These are phyloP conservation scores for Juglanconis oblonga DNA, from an alignment of 2,329 filamentous ascomycete species.

Conservation along the genomic window DNA sequence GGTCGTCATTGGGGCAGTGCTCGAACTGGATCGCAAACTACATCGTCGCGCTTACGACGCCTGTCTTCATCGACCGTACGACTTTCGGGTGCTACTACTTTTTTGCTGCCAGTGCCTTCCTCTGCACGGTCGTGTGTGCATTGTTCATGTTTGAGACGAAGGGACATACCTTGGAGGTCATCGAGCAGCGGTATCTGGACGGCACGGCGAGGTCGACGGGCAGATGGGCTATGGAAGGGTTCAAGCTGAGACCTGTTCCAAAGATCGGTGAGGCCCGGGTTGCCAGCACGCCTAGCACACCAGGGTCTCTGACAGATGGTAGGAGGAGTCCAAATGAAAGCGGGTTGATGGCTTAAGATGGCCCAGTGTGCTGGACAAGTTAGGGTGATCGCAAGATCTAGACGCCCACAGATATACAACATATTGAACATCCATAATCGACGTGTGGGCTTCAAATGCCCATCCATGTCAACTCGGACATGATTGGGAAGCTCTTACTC, in stretches of 20 bases:
- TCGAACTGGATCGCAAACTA: constrained; percentile 50
- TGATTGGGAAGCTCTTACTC: too few species aligned
- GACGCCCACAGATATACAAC: not conserved
- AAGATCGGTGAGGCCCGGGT: not conserved
- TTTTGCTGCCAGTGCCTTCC: constrained; percentile 38
- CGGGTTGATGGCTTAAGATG: not conserved
- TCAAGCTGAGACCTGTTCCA: constrained; percentile 4
- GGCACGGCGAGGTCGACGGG: constrained; percentile 1
- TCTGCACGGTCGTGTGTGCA: constrained; percentile 33
- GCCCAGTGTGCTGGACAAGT: too few species aligned
- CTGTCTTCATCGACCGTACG: constrained; percentile 35
- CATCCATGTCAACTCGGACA: too few species aligned
- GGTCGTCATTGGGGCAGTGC: constrained; percentile 51
- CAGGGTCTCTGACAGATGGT: not conserved
- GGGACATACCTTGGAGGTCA: constrained; percentile 39
- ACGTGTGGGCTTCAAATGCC: not conserved
- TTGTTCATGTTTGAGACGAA: constrained; percentile 42
- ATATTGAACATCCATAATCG: not conserved
- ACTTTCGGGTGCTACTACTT: constrained; percentile 44
- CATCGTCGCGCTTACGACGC: constrained; percentile 42
- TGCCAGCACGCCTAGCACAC: constrained; percentile 4
- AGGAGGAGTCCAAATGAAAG: not conserved
- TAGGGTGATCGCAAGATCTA: too few species aligned
- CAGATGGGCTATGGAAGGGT: constrained; percentile 6
- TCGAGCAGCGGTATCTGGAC: constrained; percentile 27